Base-by-base conservation (phyloP, 139 green algal species). In the Chlamydomonas schloesseri region DNA sequence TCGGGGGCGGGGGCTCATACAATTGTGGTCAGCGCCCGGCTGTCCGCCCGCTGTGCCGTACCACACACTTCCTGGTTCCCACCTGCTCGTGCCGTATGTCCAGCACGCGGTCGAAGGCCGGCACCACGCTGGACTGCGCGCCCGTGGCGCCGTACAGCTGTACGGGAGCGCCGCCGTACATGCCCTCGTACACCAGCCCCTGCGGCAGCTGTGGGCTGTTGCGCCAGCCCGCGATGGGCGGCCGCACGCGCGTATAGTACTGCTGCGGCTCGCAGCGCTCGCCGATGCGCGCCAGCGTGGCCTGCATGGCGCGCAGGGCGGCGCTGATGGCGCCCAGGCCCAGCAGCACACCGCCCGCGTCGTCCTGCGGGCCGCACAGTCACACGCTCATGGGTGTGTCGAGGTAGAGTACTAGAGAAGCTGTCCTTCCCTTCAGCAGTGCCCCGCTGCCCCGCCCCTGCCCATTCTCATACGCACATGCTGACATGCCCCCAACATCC, bases 121-220 rank as follows among this genome's bases (percentile, higher is more conserved):
- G 86, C 55, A 94, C n/a, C 4, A 94, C 70, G 57, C 78, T 84
- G n/a, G 71, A 88, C 91, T 94, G 91, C 18, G 91, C 91, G 15
- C 91, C 91, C 26, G 91, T 94, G 62, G 91, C 91, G 10, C 91
- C 91, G 70, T 92, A 92, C 79, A 94, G 81, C 71, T 91, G 80
- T 29, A 91, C 23, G 14, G 88, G 85, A 47, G 69, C 23, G 4
- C 65, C 37, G 26, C 47, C 69, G 62, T 50, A 50, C 42, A 91
- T 76, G 2, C 88, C 90, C 73, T 91, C 90, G 67, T 93, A 91
- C 14, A 93, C 21, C 14, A 91, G 72, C 18, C 90, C 90, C 34
- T 89, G 26, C 28, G 90, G 90, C 55, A 93, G 84, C 9, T 47
- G 53, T 4, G 83, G 77, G 74, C 91, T 93, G 87, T 79, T 84